Evolutionary conservation across 2,329 filamentous ascomycete species (phyloP), one percentile per base, ranked within the genome.

Genomic region (Dothiorella sarmentorum): DNA sequence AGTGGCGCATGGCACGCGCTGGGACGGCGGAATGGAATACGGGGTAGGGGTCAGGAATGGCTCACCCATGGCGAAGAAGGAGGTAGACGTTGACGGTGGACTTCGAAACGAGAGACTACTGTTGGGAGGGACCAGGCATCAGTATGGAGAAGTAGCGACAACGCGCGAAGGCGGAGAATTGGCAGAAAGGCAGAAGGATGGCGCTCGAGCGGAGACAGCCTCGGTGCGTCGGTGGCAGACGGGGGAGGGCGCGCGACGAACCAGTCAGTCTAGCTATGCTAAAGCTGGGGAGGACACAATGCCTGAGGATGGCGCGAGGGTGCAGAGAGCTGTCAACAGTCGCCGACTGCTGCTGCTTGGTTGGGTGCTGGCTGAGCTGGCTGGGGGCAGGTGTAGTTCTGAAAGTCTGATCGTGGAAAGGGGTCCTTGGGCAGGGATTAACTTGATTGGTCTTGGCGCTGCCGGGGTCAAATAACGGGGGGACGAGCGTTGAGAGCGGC

Each of bases 61-160:
- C 71, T 73, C 71, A 74, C 71, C 71, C 71, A 74, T 74, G 64
- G 65, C 66, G 69, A 65, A 65, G 61, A 61, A 60, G n/a, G 65
- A 66, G 61, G 65, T 64, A 62, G 62, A 71, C 60, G 66, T 64
- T 67, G 67, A 63, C 61, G 62, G 62, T 57, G 63, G 62, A 63
- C 61, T 59, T 65, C 68, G 62, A 65, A 71, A 66, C 58, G 70
- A 71, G 64, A 64, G 68, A 67, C 67, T 70, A 64, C 72, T 74
- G 62, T 42, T 10, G 49, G 26, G n/a, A 27, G 38, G 57, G 56
- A 53, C 20, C 27, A 45, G 33, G 52, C 42, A 60, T 52, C 33
- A 59, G 60, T 44, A 65, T 70, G 63, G 71, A 68, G 65, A 45
- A 56, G 58, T 38, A 55, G 51, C 47, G 47, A 55, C 63, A 24